Evolutionary conservation across 192 early-diverging fungal genomes (phyloP), one percentile per base, ranked within the genome.

Genomic region (Rhizoclosmatium globosum): DNA sequence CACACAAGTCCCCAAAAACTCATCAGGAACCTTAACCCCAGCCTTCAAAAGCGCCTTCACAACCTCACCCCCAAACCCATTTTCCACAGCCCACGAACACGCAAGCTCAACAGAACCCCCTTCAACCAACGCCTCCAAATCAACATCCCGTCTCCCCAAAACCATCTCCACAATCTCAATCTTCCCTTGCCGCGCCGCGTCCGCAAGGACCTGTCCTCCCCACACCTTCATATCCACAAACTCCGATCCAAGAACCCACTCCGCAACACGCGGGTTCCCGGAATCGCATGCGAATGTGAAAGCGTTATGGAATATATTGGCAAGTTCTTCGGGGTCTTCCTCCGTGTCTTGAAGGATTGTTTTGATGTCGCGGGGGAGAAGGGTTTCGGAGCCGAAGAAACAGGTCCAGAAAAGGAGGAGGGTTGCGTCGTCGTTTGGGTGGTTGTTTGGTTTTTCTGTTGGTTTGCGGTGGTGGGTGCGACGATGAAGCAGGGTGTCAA

Each of bases 151-250:
- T 62, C 60, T 62, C 21, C 15, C 21, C 60, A 62, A 62, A 0
- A 62, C 60, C 60, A 62, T 62, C 21, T 62, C 60, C 60, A 62
- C 60, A 23, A 62, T 62, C 23, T 23, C 60, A 7, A 21, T 39
- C 4, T 62, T 62, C 60, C 60, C 60, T 7, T 19, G 23, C 23
- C 60, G 7, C 60, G 60, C 60, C 19, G 60, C 60, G 21, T 62
- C 60, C 60, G 60, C 60, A 39, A 62, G 60, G 0, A 62, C 38
- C 23, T 62, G 60, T 7, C 60, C 60, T 7, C 60, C 60, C 60
- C 60, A 62, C 6, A 21, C 21, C 21, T 39, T 21, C 60, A 62
- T 19, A 62, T 62, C 60, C 21, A 62, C 60, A 9, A 62, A 39
- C 11, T 62, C 21, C 4, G 11, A 19, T 23, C 9, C 9, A 19